A percentile compares a stretch with the other conserved stretches of the same genome.
Evolutionary conservation across 1,139 yeast genomes (phyloP).

Genomic region (Hanseniaspora sp.): DNA sequence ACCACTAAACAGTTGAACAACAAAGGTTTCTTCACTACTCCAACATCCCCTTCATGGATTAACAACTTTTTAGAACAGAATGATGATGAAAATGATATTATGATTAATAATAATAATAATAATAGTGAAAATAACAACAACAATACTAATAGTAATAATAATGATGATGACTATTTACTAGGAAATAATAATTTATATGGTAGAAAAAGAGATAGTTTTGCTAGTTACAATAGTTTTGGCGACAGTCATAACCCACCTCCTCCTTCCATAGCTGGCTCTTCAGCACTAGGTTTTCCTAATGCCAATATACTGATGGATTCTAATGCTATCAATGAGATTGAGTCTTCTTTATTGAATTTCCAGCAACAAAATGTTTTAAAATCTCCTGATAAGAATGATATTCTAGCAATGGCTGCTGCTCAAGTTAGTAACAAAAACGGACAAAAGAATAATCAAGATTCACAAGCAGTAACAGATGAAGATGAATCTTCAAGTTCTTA

Average conservation of each 20-base stretch:
- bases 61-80: slow-evolving; percentile 12
- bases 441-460: not conserved
- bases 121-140: no score
- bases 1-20: slow-evolving; percentile 1
- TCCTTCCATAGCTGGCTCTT: slow-evolving; percentile 11
- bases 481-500: not conserved
- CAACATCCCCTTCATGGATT: slow-evolving; percentile 16
- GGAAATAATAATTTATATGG: not conserved
- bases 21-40: slow-evolving; percentile 16
- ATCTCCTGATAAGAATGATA: not conserved
- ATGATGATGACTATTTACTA: not conserved
- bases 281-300: slow-evolving; percentile 4
- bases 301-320: slow-evolving; percentile 12
- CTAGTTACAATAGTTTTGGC: slow-evolving; percentile 6
- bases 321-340: slow-evolving; percentile 13
- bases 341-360: slow-evolving; percentile 11
- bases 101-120: not conserved
- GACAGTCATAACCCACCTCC: slow-evolving; percentile 14
- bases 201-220: slow-evolving; percentile 8
- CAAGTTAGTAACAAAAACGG: not conserved
- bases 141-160: not conserved
- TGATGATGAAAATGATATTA: not conserved
- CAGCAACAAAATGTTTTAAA: slow-evolving; percentile 1
- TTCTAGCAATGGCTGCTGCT: not conserved
- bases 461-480: slow-evolving; percentile 3